Conservation (phyloP, 2,329 filamentous ascomycete species). For the Penicillium sumatraense region DNA sequence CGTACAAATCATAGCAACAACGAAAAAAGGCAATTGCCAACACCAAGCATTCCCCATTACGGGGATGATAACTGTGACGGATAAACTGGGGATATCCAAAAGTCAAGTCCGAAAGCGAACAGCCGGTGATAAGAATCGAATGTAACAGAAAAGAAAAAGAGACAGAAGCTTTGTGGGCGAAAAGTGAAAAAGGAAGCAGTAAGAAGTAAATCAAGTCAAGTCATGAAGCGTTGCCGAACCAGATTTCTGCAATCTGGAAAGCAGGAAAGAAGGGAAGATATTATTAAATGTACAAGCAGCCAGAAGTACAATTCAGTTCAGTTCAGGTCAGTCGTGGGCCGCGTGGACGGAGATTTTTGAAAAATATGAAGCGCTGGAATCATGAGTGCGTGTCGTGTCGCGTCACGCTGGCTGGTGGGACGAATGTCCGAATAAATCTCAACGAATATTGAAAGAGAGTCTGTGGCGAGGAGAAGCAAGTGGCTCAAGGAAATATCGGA, state of each 20-base stretch:
- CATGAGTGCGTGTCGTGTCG: background rate
- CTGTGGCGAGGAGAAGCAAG: background rate
- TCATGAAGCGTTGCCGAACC: background rate
- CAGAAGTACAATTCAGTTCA: background rate
- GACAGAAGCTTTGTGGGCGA: background rate
- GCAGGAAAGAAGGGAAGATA: background rate
- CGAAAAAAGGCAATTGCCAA: background rate
- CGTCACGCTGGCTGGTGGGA: background rate
- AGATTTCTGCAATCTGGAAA: background rate
- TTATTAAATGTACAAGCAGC: slow-evolving; percentile 1
- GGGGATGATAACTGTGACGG: background rate
- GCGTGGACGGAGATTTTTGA: background rate
- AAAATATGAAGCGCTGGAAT: background rate
- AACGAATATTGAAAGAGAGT: background rate
- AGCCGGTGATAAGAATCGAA: background rate
- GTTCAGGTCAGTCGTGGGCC: background rate
- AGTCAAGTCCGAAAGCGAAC: background rate
- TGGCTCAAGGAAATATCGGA: background rate
- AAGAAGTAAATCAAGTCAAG: background rate
- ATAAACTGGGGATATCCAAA: slow-evolving; percentile 2
- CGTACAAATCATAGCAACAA: slow-evolving; percentile 14
- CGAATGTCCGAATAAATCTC: background rate
- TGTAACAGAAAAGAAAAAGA: background rate
- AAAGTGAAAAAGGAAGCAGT: background rate
- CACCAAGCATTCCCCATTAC: background rate